phyloP scores from a whole-genome alignment of 2,329 filamentous ascomycete species.

The Trichoderma arundinaceum region DNA sequence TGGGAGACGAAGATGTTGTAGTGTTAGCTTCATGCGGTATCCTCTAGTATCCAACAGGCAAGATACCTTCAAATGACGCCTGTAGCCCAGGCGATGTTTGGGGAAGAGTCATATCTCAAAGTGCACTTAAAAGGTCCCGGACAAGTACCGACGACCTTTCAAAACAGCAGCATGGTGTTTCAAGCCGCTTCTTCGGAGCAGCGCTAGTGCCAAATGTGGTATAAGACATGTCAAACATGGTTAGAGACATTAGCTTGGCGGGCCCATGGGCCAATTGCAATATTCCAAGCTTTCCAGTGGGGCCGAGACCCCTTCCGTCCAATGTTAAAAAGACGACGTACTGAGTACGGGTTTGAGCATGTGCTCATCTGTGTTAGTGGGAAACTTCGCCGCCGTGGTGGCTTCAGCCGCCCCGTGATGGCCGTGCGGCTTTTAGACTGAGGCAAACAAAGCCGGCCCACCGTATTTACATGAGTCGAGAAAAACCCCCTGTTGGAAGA shows the following conservation, averaged over 20 bases:
- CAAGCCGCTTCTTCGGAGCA: neutral
- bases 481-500: neutral
- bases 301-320: neutral
- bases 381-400: neutral
- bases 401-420: neutral
- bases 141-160: neutral
- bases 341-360: neutral
- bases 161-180: neutral
- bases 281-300: constrained; percentile 4
- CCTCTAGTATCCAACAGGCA: neutral
- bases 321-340: constrained; percentile 12
- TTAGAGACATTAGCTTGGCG: constrained; percentile 2
- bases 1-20: neutral
- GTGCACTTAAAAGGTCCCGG: no score
- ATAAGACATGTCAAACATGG: neutral
- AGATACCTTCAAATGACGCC: neutral
- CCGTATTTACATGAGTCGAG: neutral
- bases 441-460: no score
- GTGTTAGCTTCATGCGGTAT: no score
- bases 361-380: neutral
- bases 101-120: no score
- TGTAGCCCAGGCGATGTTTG: no score
- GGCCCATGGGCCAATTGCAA: neutral
- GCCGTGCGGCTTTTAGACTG: no score
- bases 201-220: neutral